Conservation (phyloP, 148 eudicot genomes). For the Vaccinium darrowii region DNA sequence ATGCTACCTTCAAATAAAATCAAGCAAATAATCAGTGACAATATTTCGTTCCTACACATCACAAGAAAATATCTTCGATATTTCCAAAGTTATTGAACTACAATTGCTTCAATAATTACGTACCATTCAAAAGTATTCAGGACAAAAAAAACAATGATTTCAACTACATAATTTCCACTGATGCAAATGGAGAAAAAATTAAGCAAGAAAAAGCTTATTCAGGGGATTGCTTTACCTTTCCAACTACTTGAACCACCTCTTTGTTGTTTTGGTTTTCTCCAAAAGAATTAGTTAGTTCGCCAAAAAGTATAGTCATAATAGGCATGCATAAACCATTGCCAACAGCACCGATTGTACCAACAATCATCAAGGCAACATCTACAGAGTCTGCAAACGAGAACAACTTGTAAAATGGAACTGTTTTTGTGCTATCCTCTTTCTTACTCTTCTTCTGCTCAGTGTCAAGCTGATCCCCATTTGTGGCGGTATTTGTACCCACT, state of each 20-base stretch:
- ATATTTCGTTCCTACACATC: neutral
- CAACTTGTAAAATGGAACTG: constrained; percentile 49
- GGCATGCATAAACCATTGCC: constrained; percentile 45
- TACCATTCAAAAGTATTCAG: neutral
- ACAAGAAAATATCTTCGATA: neutral
- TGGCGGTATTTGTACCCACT: neutral
- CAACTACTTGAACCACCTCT: neutral
- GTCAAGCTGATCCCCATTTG: neutral
- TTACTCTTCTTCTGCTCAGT: neutral
- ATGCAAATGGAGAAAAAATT: neutral
- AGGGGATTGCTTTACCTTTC: neutral
- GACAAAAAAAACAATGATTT: neutral
- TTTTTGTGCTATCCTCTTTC: constrained; percentile 14
- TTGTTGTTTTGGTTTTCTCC: constrained; percentile 34
- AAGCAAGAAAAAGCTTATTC: neutral
- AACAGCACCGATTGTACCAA: constrained; percentile 42
- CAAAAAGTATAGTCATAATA: constrained; percentile 39
- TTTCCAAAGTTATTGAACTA: neutral
- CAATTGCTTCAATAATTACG: neutral
- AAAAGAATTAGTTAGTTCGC: constrained; percentile 37
- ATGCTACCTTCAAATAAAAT: neutral
- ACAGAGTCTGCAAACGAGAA: constrained; percentile 44
- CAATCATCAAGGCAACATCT: constrained; percentile 36
- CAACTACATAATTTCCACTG: neutral
- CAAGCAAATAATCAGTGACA: neutral